Evolutionary conservation across 768 basidiomycete species (phyloP).

Genomic region (Termitomyces sp.): DNA sequence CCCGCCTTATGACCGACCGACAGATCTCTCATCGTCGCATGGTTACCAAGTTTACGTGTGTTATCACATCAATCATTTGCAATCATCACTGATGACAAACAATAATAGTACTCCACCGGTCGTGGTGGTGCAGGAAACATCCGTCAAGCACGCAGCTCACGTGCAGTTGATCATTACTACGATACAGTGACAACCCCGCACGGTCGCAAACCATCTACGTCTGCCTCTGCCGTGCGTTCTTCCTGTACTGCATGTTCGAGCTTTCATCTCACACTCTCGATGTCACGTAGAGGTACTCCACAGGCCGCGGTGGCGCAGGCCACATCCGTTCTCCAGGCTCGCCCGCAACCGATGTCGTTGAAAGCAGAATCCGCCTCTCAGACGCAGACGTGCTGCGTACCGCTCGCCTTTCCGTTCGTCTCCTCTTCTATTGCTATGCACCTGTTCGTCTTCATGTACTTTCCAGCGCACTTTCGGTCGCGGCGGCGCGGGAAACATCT

Average conservation of each 20-base stretch:
- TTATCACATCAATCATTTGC: conserved; percentile 3
- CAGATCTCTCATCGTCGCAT: conserved; percentile 48
- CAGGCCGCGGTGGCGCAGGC: conserved; percentile 84
- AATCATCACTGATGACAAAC: background rate
- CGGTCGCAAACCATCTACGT: background rate
- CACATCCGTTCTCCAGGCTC: conserved; percentile 75
- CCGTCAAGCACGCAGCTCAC: conserved; percentile 38
- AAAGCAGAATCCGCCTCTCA: conserved; percentile 25
- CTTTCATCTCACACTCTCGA: background rate
- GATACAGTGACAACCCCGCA: conserved; percentile 35
- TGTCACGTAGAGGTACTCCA: conserved; percentile 38
- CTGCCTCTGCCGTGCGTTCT: conserved; percentile 30
- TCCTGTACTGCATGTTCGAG: background rate
- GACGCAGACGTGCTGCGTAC: conserved; percentile 30
- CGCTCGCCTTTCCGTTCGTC: conserved; percentile 33
- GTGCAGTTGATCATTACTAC: conserved; percentile 30
- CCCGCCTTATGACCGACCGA: background rate
- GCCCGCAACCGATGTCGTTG: conserved; percentile 17
- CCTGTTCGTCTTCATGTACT: background rate
- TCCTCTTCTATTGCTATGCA: background rate
- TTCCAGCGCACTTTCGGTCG: conserved; percentile 53
- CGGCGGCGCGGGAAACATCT: conserved; percentile 59
- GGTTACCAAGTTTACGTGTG: conserved; percentile 59
- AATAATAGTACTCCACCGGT: conserved; percentile 52
- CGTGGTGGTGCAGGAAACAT: conserved; percentile 68